Conservation (phyloP, 177 flowering plant species). For the Vitis hybrid region DNA sequence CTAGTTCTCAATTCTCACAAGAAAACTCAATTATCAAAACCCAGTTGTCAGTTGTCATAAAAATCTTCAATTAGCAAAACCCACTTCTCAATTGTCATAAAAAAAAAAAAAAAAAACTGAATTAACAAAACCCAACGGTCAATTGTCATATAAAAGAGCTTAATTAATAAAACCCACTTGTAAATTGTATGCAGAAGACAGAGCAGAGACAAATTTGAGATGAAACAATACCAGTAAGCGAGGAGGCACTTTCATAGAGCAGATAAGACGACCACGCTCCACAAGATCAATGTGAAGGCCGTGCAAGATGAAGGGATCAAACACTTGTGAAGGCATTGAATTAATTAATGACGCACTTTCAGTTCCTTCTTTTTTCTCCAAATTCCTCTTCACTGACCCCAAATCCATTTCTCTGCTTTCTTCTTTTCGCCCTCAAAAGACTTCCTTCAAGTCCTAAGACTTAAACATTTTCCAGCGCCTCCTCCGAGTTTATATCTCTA, state of each 20-base stretch:
- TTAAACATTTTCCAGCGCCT: no score
- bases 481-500: no score
- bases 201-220: slow-evolving; percentile 2
- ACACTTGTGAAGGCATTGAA: slow-evolving; percentile 40
- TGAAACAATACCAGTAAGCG: slow-evolving; percentile 56
- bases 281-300: slow-evolving; percentile 53
- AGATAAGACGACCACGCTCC: slow-evolving; percentile 70
- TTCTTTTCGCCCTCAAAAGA: not conserved
- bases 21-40: no score
- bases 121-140: not conserved
- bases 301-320: slow-evolving; percentile 49
- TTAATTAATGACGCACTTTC: slow-evolving; percentile 25
- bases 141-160: no score
- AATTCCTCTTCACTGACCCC: slow-evolving; percentile 41
- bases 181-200: not conserved
- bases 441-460: no score
- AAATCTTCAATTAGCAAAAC: no score
- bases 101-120: not conserved
- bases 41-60: no score
- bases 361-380: slow-evolving; percentile 40
- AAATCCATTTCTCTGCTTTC: slow-evolving; percentile 38
- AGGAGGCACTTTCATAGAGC: slow-evolving; percentile 72
- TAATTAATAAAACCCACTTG: no score
- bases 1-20: no score
- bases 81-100: not conserved